Percentiles rank a stretch among this genome's conserved stretches.
phyloP scores from a whole-genome alignment of 805 yeast species.

The Yarrowia hollandica region DNA sequence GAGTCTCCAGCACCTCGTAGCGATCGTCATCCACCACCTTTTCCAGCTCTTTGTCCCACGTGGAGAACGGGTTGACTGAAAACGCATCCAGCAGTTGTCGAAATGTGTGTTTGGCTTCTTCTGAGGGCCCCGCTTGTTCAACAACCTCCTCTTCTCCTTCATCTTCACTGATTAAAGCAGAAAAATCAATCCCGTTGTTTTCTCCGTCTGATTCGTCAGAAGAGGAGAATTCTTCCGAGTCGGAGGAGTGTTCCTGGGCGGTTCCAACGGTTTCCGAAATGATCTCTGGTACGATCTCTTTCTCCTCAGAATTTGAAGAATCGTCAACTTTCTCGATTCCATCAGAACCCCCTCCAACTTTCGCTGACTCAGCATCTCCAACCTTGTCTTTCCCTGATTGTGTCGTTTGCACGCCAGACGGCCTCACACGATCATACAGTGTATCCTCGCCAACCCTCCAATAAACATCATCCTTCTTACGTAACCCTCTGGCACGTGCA shows the following conservation, averaged over 20 bases:
- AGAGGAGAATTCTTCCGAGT: not conserved
- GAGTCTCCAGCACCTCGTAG: slow-evolving; percentile 43
- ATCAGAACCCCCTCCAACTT: too few species aligned
- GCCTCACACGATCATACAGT: not conserved
- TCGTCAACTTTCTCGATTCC: too few species aligned
- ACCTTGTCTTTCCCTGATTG: too few species aligned
- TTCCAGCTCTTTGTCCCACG: slow-evolving; percentile 51
- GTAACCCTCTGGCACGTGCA: slow-evolving; percentile 46
- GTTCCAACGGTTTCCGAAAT: not conserved
- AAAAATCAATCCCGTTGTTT: slow-evolving; percentile 13
- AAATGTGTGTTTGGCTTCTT: slow-evolving; percentile 37
- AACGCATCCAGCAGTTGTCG: slow-evolving; percentile 42
- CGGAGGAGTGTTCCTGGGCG: slow-evolving; percentile 26
- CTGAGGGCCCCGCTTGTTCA: slow-evolving; percentile 13
- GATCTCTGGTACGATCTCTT: too few species aligned
- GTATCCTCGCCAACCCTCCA: slow-evolving; percentile 11
- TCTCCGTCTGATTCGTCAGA: slow-evolving; percentile 19
- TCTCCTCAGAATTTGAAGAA: not conserved
- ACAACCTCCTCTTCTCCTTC: slow-evolving; percentile 36
- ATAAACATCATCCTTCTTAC: slow-evolving; percentile 31
- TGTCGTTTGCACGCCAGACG: too few species aligned
- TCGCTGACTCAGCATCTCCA: not conserved
- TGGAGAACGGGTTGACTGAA: slow-evolving; percentile 47
- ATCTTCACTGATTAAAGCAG: slow-evolving; percentile 20
- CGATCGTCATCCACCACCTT: slow-evolving; percentile 48